Evolutionary conservation across 2,329 filamentous ascomycete genomes (phyloP).

Genomic region (Diaporthe eres): DNA sequence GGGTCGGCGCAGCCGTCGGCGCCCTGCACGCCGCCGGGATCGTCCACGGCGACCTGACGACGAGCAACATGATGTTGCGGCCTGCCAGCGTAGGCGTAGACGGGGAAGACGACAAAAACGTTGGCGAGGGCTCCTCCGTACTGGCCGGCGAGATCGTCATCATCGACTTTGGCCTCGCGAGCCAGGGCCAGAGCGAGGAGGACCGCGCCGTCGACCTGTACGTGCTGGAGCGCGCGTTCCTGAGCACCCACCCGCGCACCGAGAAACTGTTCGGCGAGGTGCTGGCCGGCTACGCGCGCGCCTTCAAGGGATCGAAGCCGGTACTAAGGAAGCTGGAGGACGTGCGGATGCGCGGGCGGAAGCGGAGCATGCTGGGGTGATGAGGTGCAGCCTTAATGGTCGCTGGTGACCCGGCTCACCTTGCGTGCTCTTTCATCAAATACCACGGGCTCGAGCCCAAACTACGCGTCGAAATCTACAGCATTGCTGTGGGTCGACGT

Average conservation of each 20-base stretch:
- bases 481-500: neutral
- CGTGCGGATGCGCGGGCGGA: slow-evolving; percentile 92
- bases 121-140: slow-evolving; percentile 44
- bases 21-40: slow-evolving; percentile 86
- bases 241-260: slow-evolving; percentile 91
- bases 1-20: slow-evolving; percentile 80
- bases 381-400: neutral
- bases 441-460: neutral
- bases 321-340: slow-evolving; percentile 90
- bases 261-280: slow-evolving; percentile 83
- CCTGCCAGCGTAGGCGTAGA: slow-evolving; percentile 46
- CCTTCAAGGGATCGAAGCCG: slow-evolving; percentile 80
- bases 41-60: slow-evolving; percentile 95
- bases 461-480: neutral
- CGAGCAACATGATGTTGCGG: slow-evolving; percentile 93
- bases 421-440: neutral
- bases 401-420: neutral
- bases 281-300: slow-evolving; percentile 79
- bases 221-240: slow-evolving; percentile 94
- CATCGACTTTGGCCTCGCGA: slow-evolving; percentile 95
- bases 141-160: slow-evolving; percentile 84
- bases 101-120: slow-evolving; percentile 42
- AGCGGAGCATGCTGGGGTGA: slow-evolving; percentile 96
- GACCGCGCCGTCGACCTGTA: slow-evolving; percentile 97
- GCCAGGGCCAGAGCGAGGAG: slow-evolving; percentile 85